Evolutionary conservation across 306 rosid species (phyloP), one percentile per base, ranked within the genome.

Genomic region (Cucurbita pepo): DNA sequence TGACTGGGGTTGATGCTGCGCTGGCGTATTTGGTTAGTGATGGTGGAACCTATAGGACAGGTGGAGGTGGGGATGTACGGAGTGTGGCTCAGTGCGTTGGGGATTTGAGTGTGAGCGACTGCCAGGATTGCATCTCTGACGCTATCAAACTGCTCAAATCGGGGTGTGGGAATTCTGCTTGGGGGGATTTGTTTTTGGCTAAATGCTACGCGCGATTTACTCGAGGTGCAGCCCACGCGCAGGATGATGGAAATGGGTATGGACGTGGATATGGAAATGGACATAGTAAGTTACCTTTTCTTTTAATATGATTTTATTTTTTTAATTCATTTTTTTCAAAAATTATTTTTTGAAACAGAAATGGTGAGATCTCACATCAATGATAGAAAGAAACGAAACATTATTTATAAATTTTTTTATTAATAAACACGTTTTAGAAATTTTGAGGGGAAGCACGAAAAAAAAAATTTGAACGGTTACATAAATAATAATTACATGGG

Each of bases 131-230:
- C 37, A 15, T 91, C 6, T 81, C 93, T 0, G 88, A 81, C 7
- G 92, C 99, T 5, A 85, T 88, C 86, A 88, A 86, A 82, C 90
- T 86, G 90, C 80, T 91, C 11, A 89, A 64, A 78, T 83, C 76
- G 0, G 91, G 79, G 10, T 95, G 99, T 44, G 99, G 91, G 54
- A 76, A 83, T 15, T 52, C 89, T 43, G 22, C 59, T 2, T 95
- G 81, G 91, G 97, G 91, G 0, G 83, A 91, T 50, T 19, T 95
- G 54, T 95, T 71, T 78, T 74, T 95, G 85, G 97, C 93, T 1
- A 95, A 89, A 81, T 95, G 99, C 89, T 95, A 86, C 89, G 95
- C 82, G 73, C 90, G 97, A 0, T 89, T 75, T 83, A 76, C 88
- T 25, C 77, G 75, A 73, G 81, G 88, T 79, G 92, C 85, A 0